Percentiles rank a stretch among this genome's conserved stretches.
These are phyloP conservation scores for Globisporangium okanoganense DNA, from an alignment of 352 stramenopile genomes.

Conservation along the genomic window DNA sequence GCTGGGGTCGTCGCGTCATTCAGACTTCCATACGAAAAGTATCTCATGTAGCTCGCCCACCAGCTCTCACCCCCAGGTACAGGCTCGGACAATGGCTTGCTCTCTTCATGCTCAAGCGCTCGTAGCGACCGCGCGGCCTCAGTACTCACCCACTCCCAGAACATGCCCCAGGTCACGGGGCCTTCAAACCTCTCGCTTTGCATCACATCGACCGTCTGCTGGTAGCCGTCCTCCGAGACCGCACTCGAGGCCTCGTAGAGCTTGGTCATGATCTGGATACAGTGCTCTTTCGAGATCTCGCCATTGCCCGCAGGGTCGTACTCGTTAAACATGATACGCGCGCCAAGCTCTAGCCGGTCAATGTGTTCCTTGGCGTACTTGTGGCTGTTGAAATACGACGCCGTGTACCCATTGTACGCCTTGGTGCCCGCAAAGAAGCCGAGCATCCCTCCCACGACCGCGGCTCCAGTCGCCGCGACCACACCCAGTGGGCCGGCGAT, in stretches of 20 bases:
- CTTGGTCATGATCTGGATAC: conserved; percentile 71
- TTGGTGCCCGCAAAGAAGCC: conserved; percentile 82
- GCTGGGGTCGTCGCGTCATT: conserved; percentile 16
- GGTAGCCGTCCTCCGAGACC: conserved; percentile 61
- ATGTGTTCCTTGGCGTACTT: conserved; percentile 82
- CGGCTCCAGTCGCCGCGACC: conserved; percentile 71
- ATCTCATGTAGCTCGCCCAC: conserved; percentile 63
- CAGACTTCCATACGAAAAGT: conserved; percentile 25
- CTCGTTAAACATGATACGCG: conserved; percentile 81
- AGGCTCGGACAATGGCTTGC: conserved; percentile 35
- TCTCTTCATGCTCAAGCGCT: conserved; percentile 57
- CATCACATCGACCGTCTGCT: conserved; percentile 52
- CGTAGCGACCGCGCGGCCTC: conserved; percentile 67
- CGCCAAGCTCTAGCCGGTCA: conserved; percentile 75
- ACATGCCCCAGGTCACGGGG: conserved; percentile 78
- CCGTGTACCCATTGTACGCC: conserved; percentile 69
- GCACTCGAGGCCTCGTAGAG: conserved; percentile 68
- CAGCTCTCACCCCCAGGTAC: conserved; percentile 41
- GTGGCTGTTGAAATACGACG: conserved; percentile 71
- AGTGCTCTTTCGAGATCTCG: conserved; percentile 67
- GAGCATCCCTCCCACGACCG: conserved; percentile 76
- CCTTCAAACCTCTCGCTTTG: conserved; percentile 58
- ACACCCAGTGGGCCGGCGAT: conserved; percentile 75
- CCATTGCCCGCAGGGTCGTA: conserved; percentile 62
- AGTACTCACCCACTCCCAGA: conserved; percentile 85